phyloP scores from a whole-genome alignment of 257 asterid genomes.

The Solanum bulbocastanum region DNA sequence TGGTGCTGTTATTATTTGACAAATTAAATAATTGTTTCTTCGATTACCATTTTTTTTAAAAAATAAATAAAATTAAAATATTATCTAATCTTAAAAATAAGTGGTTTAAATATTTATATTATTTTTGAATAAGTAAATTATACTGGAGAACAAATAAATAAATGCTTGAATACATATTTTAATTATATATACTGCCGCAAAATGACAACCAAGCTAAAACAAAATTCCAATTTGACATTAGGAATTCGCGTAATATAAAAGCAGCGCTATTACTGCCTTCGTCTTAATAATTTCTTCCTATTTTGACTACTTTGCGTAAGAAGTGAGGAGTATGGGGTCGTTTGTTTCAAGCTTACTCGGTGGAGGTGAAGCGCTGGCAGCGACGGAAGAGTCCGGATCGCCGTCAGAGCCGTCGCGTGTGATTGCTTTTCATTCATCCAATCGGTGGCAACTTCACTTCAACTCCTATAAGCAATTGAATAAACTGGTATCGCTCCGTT shows the following conservation, averaged over 20 bases:
- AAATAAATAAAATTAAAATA: too few relatives aligned
- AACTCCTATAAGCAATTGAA: constrained; percentile 52
- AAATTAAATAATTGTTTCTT: not conserved
- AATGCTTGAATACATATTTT: not conserved
- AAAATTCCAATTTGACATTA: not conserved
- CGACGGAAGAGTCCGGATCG: constrained; percentile 11
- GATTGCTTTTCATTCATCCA: constrained; percentile 50
- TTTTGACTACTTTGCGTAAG: not conserved
- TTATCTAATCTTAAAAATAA: not conserved
- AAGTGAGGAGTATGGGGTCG: constrained; percentile 32
- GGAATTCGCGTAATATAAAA: not conserved
- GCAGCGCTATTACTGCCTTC: not conserved
- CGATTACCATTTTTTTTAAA: not conserved
- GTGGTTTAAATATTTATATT: not conserved
- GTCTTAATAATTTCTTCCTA: not conserved
- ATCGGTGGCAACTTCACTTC: constrained; percentile 72
- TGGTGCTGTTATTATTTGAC: not conserved
- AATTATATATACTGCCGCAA: not conserved
- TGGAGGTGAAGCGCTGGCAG: constrained; percentile 22
- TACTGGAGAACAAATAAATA: not conserved
- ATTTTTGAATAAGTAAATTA: not conserved
- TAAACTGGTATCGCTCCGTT: constrained; percentile 40
- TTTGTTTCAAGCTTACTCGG: constrained; percentile 16
- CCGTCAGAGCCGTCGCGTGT: constrained; percentile 58
- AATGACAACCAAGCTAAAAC: not conserved